Percentiles rank a stretch among this genome's conserved stretches.
Conservation (phyloP, 2,329 filamentous ascomycete species). For the Trichothecium sympodiale region DNA sequence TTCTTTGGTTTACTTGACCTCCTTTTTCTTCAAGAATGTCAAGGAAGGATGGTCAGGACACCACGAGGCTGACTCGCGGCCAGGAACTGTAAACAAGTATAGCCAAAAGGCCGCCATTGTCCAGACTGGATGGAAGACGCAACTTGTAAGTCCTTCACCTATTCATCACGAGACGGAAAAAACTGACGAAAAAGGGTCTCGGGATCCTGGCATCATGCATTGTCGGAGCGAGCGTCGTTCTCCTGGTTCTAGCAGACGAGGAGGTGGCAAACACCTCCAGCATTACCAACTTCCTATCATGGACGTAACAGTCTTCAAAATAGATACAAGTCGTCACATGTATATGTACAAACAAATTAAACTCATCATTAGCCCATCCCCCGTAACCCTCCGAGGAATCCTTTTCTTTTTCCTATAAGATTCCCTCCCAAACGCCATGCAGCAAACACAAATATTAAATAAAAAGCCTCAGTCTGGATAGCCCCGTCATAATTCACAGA, state of each 20-base stretch:
- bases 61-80: too few species aligned
- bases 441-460: too few species aligned
- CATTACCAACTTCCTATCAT: slow-evolving; percentile 21
- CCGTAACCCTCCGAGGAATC: background rate
- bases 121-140: slow-evolving; percentile 88
- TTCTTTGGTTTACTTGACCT: background rate
- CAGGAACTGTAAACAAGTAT: slow-evolving; percentile 68
- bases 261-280: background rate
- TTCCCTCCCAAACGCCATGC: background rate
- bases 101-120: slow-evolving; percentile 70
- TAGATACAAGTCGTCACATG: too few species aligned
- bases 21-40: slow-evolving; percentile 1
- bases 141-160: slow-evolving; percentile 61
- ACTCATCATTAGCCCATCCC: too few species aligned
- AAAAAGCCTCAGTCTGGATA: background rate
- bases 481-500: slow-evolving; percentile 36
- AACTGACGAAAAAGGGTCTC: slow-evolving; percentile 37
- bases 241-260: slow-evolving; percentile 32
- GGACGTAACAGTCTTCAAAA: too few species aligned
- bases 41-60: too few species aligned
- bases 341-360: too few species aligned
- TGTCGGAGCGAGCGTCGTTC: slow-evolving; percentile 52
- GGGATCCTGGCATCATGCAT: slow-evolving; percentile 51
- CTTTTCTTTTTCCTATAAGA: background rate
- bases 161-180: too few species aligned